Evolutionary conservation across 495 filamentous ascomycete genomes (phyloP), one percentile per base, ranked within the genome.

Genomic region (Hypoxylon fragiforme): DNA sequence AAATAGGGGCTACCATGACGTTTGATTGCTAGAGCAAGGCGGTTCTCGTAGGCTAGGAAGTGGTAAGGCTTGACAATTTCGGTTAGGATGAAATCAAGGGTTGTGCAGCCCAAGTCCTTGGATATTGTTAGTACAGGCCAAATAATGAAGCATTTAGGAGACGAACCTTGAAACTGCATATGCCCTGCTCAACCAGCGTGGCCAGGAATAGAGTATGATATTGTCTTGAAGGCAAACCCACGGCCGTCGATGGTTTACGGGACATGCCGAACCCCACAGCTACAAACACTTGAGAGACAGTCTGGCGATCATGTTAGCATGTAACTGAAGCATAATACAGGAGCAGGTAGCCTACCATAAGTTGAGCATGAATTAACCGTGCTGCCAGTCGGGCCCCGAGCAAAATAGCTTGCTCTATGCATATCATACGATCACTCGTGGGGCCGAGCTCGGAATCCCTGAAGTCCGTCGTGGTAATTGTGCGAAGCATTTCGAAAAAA

Each of bases 401-500:
- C 1, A 43, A 58, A 13, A 76, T 66, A 7, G 66, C 58, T 54
- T 74, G 70, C 44, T 77, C 71, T 12, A 64, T 52, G 30, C 73
- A 76, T 20, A 53, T 35, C 9, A 59, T 53, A 8, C 69, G 72
- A n/a, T 66, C 56, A 46, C 54, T 59, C 11, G 42, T 40, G 60
- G 24, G 68, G 49, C 39, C 51, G 50, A 51, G 12, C 18, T 34
- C 22, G 28, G 28, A 6, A 28, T 59, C 42, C 42, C 39, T 14
- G 30, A 43, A 22, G 53, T 63, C 45, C 5, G 73, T 54, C 0
- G 44, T 51, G 14, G 72, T 32, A 9, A 67, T 47, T 2, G 60
- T 66, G n/a, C 74, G 70, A 31, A 62, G 41, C 69, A 78, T 70
- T 46, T 66, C 69, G 47, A 77, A 73, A 30, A 75, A 70, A 18